Base-by-base conservation (phyloP, 1,284 basidiomycete species). In the Testicularia cyperi region DNA sequence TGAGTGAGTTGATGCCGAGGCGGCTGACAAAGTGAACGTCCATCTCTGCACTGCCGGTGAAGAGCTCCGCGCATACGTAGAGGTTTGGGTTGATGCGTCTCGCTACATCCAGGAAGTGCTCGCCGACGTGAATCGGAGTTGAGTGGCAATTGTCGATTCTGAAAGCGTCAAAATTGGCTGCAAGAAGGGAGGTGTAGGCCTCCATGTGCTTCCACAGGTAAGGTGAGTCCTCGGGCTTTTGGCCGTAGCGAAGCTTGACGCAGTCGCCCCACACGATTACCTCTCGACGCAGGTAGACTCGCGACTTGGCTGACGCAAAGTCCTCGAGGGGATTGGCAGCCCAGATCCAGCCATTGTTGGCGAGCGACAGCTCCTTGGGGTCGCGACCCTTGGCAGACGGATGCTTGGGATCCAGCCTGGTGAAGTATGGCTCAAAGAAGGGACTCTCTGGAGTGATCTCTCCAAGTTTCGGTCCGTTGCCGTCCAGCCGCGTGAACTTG, bases 291-390 rank as follows among this genome's bases (percentile, higher is more conserved):
- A 97, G 82, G 77, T 98, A 98, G 1, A 92, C 88, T 76, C 94
- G 94, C n/a, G 92, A 97, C 1, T 88, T 87, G 36, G 84, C 84
- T n/a, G 90, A 83, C 8, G 92, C 94, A 79, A 98, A 98, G 80
- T 97, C 95, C 61, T 86, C 82, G 16, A 98, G 82, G 0, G 94
- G 94, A 77, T 98, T 87, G 2, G 94, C 92, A 49, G 88, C 82
- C 94, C 94, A 98, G 68, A 98, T 94, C 94, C 94, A 98, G 6
- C 94, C 94, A 71, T 98, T 98, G 79, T 97, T 96, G 5, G 94
- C 94, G 10, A 72, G 45, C 0, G 88, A 86, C 69, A 92, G 88
- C 8, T 83, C 80, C 16, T 81, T 75, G 2, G 86, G 84, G 47
- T 91, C 85, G 53, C 82, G 80, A n/a, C 55, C 61, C 24, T 62